phyloP scores from a whole-genome alignment of 75 land plant species.

The Cupressus sempervirens region DNA sequence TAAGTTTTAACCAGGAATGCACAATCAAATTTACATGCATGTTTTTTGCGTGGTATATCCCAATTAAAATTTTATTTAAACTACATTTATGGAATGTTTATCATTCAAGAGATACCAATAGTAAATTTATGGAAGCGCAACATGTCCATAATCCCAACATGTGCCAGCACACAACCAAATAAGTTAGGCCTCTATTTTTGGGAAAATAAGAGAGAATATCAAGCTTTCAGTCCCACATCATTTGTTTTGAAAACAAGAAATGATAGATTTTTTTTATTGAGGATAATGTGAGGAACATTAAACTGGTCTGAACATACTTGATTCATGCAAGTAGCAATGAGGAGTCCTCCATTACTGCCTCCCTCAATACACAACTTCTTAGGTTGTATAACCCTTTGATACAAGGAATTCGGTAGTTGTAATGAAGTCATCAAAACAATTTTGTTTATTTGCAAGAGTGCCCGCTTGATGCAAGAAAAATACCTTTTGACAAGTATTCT shows the following conservation, averaged over 20 bases:
- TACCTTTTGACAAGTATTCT: too few relatives aligned
- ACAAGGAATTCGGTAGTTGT: slow-evolving; percentile 78
- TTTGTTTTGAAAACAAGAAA: background rate
- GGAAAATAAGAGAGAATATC: background rate
- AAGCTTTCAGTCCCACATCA: background rate
- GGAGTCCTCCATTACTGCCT: slow-evolving; percentile 96
- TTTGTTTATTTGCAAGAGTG: slow-evolving; percentile 78
- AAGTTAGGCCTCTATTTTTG: slow-evolving; percentile 87
- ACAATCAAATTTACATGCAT: too few relatives aligned
- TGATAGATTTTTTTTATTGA: too few relatives aligned
- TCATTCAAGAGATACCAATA: slow-evolving; percentile 50
- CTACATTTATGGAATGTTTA: background rate
- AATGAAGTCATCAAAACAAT: slow-evolving; percentile 96
- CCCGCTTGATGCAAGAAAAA: slow-evolving; percentile 87
- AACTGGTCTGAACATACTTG: slow-evolving; percentile 48
- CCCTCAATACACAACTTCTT: slow-evolving; percentile 90
- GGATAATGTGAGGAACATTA: background rate
- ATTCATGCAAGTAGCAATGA: slow-evolving; percentile 93
- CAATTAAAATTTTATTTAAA: background rate
- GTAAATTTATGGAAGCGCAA: slow-evolving; percentile 96
- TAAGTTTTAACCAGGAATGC: too few relatives aligned
- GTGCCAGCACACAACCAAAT: slow-evolving; percentile 96
- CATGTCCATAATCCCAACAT: slow-evolving; percentile 99
- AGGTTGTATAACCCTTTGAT: slow-evolving; percentile 68
- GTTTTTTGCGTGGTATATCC: background rate